Conservation (phyloP, 495 filamentous ascomycete genomes). For the Viridothelium virens region DNA sequence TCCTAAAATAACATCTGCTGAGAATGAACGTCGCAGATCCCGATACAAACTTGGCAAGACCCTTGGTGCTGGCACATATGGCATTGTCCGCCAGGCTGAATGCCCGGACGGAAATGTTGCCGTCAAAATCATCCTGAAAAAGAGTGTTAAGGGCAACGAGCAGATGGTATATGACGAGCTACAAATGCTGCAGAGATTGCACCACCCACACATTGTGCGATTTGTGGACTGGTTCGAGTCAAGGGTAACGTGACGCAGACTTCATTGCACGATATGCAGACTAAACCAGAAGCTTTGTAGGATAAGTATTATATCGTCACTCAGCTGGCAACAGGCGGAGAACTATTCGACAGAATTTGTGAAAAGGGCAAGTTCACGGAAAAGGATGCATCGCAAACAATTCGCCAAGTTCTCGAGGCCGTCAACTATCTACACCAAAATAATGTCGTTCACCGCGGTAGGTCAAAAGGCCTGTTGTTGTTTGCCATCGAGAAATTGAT, state of each 20-base stretch:
- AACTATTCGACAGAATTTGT: constrained; percentile 97
- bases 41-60: constrained; percentile 89
- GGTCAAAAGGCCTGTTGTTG: constrained; percentile 19
- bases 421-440: constrained; percentile 92
- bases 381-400: constrained; percentile 94
- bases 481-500: constrained; percentile 11
- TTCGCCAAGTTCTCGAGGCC: constrained; percentile 88
- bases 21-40: constrained; percentile 44
- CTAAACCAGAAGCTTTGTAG: constrained; percentile 39
- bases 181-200: constrained; percentile 76
- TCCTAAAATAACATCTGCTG: constrained; percentile 11
- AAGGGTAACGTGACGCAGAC: constrained; percentile 46
- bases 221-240: constrained; percentile 99
- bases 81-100: constrained; percentile 94
- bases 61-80: constrained; percentile 93
- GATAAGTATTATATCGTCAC: constrained; percentile 99
- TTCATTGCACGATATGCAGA: background rate
- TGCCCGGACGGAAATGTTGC: constrained; percentile 77
- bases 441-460: constrained; percentile 94
- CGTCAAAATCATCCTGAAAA: constrained; percentile 99
- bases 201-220: constrained; percentile 93
- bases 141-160: constrained; percentile 97
- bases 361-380: constrained; percentile 98
- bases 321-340: constrained; percentile 89
- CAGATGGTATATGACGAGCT: constrained; percentile 98